These are phyloP conservation scores for Decorospora gaudefroyi DNA, from an alignment of 2,329 filamentous ascomycete genomes.

Conservation along the genomic window DNA sequence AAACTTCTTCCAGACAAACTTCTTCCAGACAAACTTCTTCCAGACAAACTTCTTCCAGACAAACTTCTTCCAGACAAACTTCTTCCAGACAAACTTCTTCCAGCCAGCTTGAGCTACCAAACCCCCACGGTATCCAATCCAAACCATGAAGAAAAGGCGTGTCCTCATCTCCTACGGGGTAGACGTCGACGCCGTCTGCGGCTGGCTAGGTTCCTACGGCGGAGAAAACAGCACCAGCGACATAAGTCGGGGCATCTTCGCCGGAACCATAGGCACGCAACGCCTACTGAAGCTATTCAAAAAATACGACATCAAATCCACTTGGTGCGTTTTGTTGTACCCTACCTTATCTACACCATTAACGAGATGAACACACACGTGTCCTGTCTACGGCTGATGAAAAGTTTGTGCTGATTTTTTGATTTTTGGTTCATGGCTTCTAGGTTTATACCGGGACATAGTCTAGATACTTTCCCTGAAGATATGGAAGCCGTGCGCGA, in stretches of 20 bases:
- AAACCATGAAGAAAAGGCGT: slow-evolving; percentile 54
- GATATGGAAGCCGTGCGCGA: slow-evolving; percentile 63
- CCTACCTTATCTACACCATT: no score
- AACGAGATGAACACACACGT: no score
- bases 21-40: no score
- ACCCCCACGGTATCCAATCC: background rate
- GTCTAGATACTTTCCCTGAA: slow-evolving; percentile 68
- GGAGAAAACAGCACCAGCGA: slow-evolving; percentile 73
- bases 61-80: no score
- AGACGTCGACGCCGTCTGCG: slow-evolving; percentile 70
- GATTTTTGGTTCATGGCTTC: no score
- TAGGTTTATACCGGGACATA: slow-evolving; percentile 66
- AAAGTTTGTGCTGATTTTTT: no score
- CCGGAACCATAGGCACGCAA: slow-evolving; percentile 69
- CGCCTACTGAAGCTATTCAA: slow-evolving; percentile 72
- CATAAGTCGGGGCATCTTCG: slow-evolving; percentile 71
- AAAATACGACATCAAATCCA: slow-evolving; percentile 72
- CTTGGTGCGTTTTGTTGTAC: no score
- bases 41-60: no score
- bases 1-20: no score
- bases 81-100: no score
- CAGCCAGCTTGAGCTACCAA: no score
- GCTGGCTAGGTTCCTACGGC: slow-evolving; percentile 75
- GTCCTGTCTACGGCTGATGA: no score
- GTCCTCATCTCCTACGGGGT: slow-evolving; percentile 67